Base-by-base conservation (phyloP, 495 filamentous ascomycete species). In the Chaetomidium leptoderma region DNA sequence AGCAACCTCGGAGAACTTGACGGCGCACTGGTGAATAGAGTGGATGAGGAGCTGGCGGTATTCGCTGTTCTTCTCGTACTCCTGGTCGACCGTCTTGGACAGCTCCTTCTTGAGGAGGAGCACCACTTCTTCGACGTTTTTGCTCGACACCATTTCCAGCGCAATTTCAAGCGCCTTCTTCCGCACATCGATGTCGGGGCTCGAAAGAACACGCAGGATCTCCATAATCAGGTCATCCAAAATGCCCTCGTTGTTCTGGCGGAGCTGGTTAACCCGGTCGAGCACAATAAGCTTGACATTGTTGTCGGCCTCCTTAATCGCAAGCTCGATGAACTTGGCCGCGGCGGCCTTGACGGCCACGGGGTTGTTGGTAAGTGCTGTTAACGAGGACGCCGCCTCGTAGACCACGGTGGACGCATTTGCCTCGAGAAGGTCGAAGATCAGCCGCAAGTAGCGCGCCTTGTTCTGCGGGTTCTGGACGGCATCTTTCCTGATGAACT, bases 271-370 rank as follows among this genome's bases (percentile, higher is more conserved):
- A 29, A 99, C 92, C 37, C 91, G 89, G 62, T 97, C 95, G 40
- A 98, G 78, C 19, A 97, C 95, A 64, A 98, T 97, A 29, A 97
- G 85, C 75, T 97, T 98, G 56, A 98, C 95, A 66, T 98, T 98
- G 77, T 98, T 98, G 68, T 98, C 93, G 4, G 93, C 87, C 72
- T 97, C 93, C 73, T 92, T 92, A 66, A 98, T 97, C 61, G 87
- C 88, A 2, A 99, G 84, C 69, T 99, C 95, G 55, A 96, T 95
- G 70, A 97, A 92, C 69, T 99, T 99, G 47, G 81, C 80, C 4
- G 95, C 95, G 16, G 95, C 92, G 39, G 95, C 95, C 72, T 97
- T 99, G 44, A 99, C 92, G 37, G 92, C 95, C 37, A 97, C 93
- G 9, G 95, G 92, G 73, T 97, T 99, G 71, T 83, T 95, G 16